These are phyloP conservation scores for Mycena rebaudengoi DNA, from an alignment of 768 basidiomycete genomes.

Conservation along the genomic window DNA sequence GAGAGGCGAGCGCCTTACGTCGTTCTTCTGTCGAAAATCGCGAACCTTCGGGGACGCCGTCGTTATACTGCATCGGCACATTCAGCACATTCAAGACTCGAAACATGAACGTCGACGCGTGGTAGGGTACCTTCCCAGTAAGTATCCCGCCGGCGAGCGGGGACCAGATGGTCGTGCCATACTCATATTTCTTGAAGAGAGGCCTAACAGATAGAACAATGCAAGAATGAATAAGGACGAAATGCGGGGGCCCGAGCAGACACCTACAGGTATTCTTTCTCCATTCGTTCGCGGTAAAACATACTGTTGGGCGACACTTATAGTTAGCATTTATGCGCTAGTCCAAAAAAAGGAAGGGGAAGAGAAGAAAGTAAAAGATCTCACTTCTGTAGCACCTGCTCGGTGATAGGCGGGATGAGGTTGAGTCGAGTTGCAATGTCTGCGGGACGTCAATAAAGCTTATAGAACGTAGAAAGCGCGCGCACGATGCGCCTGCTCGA, in stretches of 20 bases:
- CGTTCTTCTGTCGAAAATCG: conserved; percentile 69
- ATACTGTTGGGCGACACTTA: conserved; percentile 63
- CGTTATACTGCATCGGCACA: conserved; percentile 81
- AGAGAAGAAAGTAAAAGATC: conserved; percentile 24
- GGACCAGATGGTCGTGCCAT: conserved; percentile 79
- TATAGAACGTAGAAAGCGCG: background rate
- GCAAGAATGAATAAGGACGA: background rate
- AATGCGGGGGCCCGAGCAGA: too few species aligned
- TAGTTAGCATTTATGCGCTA: background rate
- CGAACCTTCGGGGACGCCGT: conserved; percentile 78
- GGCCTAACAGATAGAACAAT: conserved; percentile 45
- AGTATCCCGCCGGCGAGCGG: conserved; percentile 78
- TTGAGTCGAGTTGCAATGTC: conserved; percentile 74
- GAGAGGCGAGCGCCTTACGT: conserved; percentile 61
- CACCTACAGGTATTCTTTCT: conserved; percentile 75
- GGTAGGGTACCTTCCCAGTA: conserved; percentile 65
- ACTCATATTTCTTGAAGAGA: conserved; percentile 71
- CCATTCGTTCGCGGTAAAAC: conserved; percentile 83
- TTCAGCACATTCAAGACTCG: too few species aligned
- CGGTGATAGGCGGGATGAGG: conserved; percentile 74
- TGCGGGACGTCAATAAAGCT: conserved; percentile 28
- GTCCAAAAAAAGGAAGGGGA: too few species aligned
- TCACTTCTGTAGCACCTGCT: conserved; percentile 79
- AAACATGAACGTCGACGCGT: too few species aligned
- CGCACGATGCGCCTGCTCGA: conserved; percentile 74